Conservation (phyloP, 257 asterid genomes). For the Salvia miltiorrhiza region DNA sequence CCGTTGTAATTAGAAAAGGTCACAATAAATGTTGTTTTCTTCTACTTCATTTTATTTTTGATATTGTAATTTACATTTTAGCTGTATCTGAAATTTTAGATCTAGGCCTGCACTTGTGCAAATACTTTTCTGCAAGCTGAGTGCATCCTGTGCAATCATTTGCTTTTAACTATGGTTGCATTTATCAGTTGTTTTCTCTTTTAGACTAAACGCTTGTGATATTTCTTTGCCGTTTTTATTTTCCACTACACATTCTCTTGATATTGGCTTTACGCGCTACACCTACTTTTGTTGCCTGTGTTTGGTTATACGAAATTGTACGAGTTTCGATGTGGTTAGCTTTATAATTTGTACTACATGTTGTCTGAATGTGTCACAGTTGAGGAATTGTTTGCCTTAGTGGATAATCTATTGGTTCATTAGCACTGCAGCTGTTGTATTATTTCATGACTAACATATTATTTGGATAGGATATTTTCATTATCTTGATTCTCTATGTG, state of each 20-base stretch:
- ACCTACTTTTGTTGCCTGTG: too few relatives aligned
- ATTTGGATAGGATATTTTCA: not conserved
- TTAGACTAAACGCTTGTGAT: not conserved
- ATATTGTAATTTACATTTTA: constrained; percentile 1
- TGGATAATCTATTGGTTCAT: not conserved
- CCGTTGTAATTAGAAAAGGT: constrained; percentile 36
- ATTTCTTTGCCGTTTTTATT: not conserved
- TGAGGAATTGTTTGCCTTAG: too few relatives aligned
- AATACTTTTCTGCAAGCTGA: constrained; percentile 17
- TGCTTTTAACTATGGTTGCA: constrained; percentile 30
- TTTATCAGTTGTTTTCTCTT: not conserved
- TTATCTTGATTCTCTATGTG: not conserved
- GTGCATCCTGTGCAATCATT: constrained; percentile 16
- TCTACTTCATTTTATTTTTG: not conserved
- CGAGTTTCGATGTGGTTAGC: not conserved
- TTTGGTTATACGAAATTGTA: too few relatives aligned
- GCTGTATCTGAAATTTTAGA: constrained; percentile 24
- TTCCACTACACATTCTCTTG: too few relatives aligned
- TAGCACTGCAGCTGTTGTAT: not conserved
- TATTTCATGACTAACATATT: not conserved
- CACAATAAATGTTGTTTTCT: not conserved
- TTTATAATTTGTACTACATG: not conserved
- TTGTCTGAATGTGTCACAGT: not conserved
- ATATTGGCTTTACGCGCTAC: too few relatives aligned
- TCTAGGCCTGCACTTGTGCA: constrained; percentile 22